Percentiles rank a stretch among this genome's conserved stretches.
Conservation (phyloP, 2,329 filamentous ascomycete species). For the Amauroascus niger region DNA sequence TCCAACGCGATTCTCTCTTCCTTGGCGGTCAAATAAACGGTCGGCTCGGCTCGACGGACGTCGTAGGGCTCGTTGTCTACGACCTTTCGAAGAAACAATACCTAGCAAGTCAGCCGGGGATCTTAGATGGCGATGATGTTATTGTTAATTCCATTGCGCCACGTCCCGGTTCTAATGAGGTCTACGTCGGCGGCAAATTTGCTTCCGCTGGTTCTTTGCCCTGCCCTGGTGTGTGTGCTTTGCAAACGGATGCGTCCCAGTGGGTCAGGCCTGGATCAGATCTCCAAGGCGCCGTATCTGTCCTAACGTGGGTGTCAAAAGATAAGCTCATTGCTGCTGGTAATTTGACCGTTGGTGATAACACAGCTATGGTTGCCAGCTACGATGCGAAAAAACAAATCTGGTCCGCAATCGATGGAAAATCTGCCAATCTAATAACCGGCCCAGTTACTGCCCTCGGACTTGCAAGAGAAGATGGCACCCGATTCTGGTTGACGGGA, state of each 20-base stretch:
- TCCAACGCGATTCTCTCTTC: slow-evolving; percentile 60
- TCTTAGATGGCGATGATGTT: slow-evolving; percentile 58
- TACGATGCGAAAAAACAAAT: slow-evolving; percentile 59
- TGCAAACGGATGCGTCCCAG: slow-evolving; percentile 57
- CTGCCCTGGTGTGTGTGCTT: slow-evolving; percentile 74
- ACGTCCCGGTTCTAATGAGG: slow-evolving; percentile 58
- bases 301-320: slow-evolving; percentile 66
- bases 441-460: slow-evolving; percentile 71
- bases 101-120: slow-evolving; percentile 58
- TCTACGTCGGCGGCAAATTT: slow-evolving; percentile 84
- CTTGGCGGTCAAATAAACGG: slow-evolving; percentile 75
- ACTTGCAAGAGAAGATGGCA: slow-evolving; percentile 60
- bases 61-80: slow-evolving; percentile 72
- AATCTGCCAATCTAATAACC: slow-evolving; percentile 48
- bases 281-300: slow-evolving; percentile 59
- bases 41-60: slow-evolving; percentile 48
- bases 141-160: slow-evolving; percentile 68
- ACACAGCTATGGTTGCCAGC: slow-evolving; percentile 56
- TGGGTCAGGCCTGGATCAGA: slow-evolving; percentile 73
- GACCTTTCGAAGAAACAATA: slow-evolving; percentile 59
- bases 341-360: slow-evolving; percentile 59
- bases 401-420: slow-evolving; percentile 57
- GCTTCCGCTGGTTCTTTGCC: slow-evolving; percentile 69
- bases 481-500: slow-evolving; percentile 75
- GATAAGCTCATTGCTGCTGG: slow-evolving; percentile 68